Conservation (phyloP, 345 rosid genomes). For the Moringa oleifera region DNA sequence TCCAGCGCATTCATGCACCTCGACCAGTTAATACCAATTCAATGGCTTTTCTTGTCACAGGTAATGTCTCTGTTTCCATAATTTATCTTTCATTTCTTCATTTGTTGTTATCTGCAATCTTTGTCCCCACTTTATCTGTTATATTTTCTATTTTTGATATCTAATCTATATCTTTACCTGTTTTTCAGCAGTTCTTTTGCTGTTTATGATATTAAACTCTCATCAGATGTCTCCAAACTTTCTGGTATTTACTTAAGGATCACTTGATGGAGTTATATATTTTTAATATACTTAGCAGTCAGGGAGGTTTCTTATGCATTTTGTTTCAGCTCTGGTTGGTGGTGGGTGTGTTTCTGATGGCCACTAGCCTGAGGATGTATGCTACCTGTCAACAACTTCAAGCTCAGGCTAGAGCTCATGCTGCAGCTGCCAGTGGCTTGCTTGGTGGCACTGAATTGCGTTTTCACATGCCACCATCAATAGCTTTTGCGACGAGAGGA, state of each 20-base stretch:
- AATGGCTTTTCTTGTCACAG: constrained; percentile 63
- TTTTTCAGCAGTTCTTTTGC: constrained; percentile 57
- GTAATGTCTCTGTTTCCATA: constrained; percentile 29
- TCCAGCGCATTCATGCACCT: constrained; percentile 50
- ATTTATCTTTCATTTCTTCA: constrained; percentile 3
- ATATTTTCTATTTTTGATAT: background rate
- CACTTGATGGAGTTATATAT: constrained; percentile 3
- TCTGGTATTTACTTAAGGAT: constrained; percentile 39
- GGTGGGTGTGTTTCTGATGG: constrained; percentile 59
- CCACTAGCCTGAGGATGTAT: constrained; percentile 62
- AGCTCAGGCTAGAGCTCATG: constrained; percentile 68
- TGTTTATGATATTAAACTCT: constrained; percentile 68
- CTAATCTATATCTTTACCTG: constrained; percentile 11
- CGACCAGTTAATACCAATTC: constrained; percentile 59
- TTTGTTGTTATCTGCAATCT: background rate
- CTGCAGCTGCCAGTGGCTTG: constrained; percentile 61
- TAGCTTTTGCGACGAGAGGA: constrained; percentile 68
- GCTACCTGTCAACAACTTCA: constrained; percentile 73
- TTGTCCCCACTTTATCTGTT: background rate
- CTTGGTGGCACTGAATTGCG: constrained; percentile 62
- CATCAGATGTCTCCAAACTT: constrained; percentile 67
- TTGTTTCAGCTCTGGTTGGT: constrained; percentile 60
- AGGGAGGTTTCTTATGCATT: constrained; percentile 2
- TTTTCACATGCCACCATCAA: constrained; percentile 62
- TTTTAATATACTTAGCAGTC: constrained; percentile 6